Conservation (phyloP, 75 land plant species). For the Ceratopteris richardii region DNA sequence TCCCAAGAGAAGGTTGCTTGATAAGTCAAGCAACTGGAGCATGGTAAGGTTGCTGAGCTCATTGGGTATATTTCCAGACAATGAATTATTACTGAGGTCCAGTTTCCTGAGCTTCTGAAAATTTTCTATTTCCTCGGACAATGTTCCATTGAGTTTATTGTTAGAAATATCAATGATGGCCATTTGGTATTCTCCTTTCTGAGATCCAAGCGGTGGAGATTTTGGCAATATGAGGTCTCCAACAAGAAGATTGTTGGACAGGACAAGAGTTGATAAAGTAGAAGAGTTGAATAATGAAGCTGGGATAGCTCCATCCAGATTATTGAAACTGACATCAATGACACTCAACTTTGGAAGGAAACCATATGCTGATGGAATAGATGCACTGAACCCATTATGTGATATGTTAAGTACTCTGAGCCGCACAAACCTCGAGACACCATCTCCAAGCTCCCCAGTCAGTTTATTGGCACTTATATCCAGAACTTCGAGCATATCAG, state of each 20-base stretch:
- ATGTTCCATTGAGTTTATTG: conserved; percentile 53
- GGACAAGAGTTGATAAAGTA: conserved; percentile 46
- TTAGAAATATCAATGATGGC: conserved; percentile 59
- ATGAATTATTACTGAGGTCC: conserved; percentile 47
- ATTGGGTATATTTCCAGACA: conserved; percentile 63
- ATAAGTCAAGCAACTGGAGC: conserved; percentile 61
- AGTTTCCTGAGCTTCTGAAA: conserved; percentile 38
- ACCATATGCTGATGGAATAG: conserved; percentile 43
- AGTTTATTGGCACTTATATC: conserved; percentile 78
- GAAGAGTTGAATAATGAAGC: conserved; percentile 39
- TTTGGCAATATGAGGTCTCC: conserved; percentile 39
- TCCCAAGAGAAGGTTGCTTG: conserved; percentile 68
- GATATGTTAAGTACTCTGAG: conserved; percentile 54
- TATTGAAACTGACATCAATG: conserved; percentile 73
- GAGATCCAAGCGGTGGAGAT: not conserved
- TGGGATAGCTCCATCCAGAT: conserved; percentile 50
- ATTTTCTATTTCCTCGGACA: conserved; percentile 53
- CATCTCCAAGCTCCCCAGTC: conserved; percentile 39
- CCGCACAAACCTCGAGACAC: conserved; percentile 32
- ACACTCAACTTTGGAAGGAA: conserved; percentile 46
- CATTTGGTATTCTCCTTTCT: conserved; percentile 18
- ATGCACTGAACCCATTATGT: conserved; percentile 44
- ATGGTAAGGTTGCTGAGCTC: conserved; percentile 37
- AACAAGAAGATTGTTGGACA: conserved; percentile 50
- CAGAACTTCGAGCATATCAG: conserved; percentile 45